phyloP scores from a whole-genome alignment of 768 basidiomycete genomes.

The Phaeotremella fagi region DNA sequence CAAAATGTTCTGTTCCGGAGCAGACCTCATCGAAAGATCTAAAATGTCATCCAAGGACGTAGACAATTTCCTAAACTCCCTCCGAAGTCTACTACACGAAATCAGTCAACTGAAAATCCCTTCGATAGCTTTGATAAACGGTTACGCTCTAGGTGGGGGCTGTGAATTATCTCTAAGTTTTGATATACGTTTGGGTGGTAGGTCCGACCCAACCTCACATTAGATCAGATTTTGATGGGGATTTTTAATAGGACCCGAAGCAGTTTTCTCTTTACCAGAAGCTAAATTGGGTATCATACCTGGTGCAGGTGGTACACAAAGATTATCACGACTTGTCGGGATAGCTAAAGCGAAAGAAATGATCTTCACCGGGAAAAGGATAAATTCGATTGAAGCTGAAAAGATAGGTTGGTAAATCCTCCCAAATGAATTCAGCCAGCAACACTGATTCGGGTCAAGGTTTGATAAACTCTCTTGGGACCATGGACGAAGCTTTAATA shows the following conservation, averaged over 20 bases:
- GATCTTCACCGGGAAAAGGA: slow-evolving; percentile 74
- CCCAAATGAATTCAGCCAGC: background rate
- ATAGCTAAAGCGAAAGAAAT: slow-evolving; percentile 93
- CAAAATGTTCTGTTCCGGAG: slow-evolving; percentile 87
- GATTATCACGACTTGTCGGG: slow-evolving; percentile 75
- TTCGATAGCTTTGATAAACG: slow-evolving; percentile 81
- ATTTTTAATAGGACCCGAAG: slow-evolving; percentile 33
- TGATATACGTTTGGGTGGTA: slow-evolving; percentile 85
- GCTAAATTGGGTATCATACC: slow-evolving; percentile 93
- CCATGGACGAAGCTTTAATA: slow-evolving; percentile 10
- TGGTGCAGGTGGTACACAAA: slow-evolving; percentile 89
- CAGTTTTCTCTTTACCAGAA: slow-evolving; percentile 87
- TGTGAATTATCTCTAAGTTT: slow-evolving; percentile 81
- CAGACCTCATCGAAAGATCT: slow-evolving; percentile 80
- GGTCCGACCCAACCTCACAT: slow-evolving; percentile 20
- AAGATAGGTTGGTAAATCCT: slow-evolving; percentile 22
- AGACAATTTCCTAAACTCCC: slow-evolving; percentile 67
- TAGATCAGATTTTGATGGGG: background rate
- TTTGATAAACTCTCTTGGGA: slow-evolving; percentile 26
- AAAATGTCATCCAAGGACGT: slow-evolving; percentile 73
- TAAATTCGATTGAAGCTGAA: slow-evolving; percentile 75
- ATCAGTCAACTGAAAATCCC: slow-evolving; percentile 82
- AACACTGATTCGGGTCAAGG: slow-evolving; percentile 11
- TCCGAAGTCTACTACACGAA: slow-evolving; percentile 65
- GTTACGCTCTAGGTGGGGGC: slow-evolving; percentile 89